These are phyloP conservation scores for Alternaria incomplexa DNA, from an alignment of 2,329 filamentous ascomycete species.

Conservation along the genomic window DNA sequence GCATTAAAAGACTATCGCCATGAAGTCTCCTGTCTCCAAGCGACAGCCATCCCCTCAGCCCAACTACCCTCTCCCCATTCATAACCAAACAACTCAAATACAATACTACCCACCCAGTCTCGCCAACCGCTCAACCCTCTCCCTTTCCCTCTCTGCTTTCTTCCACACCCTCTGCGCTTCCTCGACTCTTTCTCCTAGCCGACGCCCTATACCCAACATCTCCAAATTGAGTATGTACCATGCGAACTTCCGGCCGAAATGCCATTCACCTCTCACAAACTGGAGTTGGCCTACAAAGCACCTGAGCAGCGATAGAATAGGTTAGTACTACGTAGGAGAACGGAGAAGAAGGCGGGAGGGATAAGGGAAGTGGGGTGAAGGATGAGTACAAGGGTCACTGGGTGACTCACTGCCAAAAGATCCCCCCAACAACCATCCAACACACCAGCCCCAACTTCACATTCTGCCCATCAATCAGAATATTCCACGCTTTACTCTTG, in stretches of 20 bases:
- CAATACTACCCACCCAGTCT: too few species aligned
- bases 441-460: neutral
- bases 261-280: neutral
- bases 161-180: neutral
- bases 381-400: too few species aligned
- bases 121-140: neutral
- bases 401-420: neutral
- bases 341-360: too few species aligned
- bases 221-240: neutral
- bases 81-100: neutral
- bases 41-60: neutral
- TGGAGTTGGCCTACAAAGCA: neutral
- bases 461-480: neutral
- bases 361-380: too few species aligned
- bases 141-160: neutral
- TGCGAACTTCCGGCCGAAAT: neutral
- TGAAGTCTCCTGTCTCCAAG: neutral
- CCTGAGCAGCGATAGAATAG: neutral
- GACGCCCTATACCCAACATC: neutral
- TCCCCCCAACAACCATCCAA: neutral
- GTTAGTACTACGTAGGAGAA: neutral
- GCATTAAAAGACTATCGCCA: neutral
- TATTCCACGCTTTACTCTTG: neutral
- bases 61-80: neutral
- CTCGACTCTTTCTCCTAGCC: neutral